phyloP scores from a whole-genome alignment of 1,284 basidiomycete genomes.

The Ustilago lituana region DNA sequence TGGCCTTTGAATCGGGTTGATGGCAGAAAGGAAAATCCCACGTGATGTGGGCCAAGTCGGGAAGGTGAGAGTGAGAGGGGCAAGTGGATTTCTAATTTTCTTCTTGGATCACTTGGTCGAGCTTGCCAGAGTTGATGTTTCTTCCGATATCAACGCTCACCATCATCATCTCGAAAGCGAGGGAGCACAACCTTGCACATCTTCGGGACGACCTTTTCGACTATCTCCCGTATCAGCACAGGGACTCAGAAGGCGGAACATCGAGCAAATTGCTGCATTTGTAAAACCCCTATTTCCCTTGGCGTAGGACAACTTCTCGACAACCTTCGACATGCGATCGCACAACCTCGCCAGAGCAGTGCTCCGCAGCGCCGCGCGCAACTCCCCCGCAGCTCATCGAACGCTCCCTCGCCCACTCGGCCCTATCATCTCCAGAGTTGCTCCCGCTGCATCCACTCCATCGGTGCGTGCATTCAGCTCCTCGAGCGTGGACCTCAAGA shows the following conservation, averaged over 20 bases:
- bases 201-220: neutral
- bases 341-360: conserved; percentile 28
- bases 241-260: too few species aligned
- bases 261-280: too few species aligned
- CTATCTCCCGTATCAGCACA: too few species aligned
- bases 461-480: conserved; percentile 13
- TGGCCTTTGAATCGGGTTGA: conserved; percentile 3
- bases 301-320: too few species aligned
- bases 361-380: conserved; percentile 19
- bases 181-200: too few species aligned
- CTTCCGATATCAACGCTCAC: conserved; percentile 2
- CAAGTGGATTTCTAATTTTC: conserved; percentile 9
- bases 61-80: conserved; percentile 18
- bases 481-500: conserved; percentile 17
- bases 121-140: too few species aligned
- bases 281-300: too few species aligned
- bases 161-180: neutral
- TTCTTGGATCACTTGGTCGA: conserved; percentile 30
- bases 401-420: neutral
- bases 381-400: neutral
- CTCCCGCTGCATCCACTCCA: too few species aligned
- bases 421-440: too few species aligned
- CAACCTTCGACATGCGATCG: conserved; percentile 24
- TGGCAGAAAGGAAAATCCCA: conserved; percentile 6
- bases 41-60: conserved; percentile 25